Evolutionary conservation across 306 rosid genomes (phyloP).

Genomic region (Cucurbita ficifolia): DNA sequence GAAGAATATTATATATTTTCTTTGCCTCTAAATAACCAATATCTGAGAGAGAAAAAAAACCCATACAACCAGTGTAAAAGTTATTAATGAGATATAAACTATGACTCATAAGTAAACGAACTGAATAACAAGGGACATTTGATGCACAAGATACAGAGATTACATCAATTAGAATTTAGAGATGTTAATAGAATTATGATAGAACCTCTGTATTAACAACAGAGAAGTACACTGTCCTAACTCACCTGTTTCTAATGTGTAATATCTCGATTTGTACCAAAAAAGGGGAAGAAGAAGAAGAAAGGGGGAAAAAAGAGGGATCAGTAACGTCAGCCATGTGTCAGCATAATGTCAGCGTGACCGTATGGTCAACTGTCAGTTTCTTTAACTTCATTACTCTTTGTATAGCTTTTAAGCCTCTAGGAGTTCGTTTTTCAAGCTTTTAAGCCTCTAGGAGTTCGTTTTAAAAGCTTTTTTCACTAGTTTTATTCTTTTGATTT

Average conservation of each 20-base stretch:
- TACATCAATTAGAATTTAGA: background rate
- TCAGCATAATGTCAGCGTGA: too few relatives aligned
- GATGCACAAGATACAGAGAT: background rate
- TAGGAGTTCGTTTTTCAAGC: too few relatives aligned
- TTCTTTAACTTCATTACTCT: too few relatives aligned
- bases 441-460: too few relatives aligned
- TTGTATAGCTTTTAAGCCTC: too few relatives aligned
- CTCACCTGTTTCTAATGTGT: background rate
- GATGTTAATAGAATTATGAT: background rate
- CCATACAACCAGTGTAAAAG: background rate
- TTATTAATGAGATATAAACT: background rate
- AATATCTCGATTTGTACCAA: too few relatives aligned
- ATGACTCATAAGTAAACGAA: background rate
- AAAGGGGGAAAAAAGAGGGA: too few relatives aligned
- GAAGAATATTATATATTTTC: slow-evolving; percentile 48
- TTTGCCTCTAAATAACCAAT: slow-evolving; percentile 78
- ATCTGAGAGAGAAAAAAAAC: slow-evolving; percentile 24
- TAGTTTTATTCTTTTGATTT: too few relatives aligned
- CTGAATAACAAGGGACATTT: background rate
- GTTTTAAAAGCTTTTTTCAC: too few relatives aligned
- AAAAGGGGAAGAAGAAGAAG: too few relatives aligned
- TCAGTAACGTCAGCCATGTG: too few relatives aligned
- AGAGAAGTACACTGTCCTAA: background rate
- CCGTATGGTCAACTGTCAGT: too few relatives aligned
- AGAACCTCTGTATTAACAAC: background rate